Percentiles rank a stretch among this genome's conserved stretches.
These are phyloP conservation scores for Coelastrella sp. DNA, from an alignment of 139 green algal species.

Conservation along the genomic window DNA sequence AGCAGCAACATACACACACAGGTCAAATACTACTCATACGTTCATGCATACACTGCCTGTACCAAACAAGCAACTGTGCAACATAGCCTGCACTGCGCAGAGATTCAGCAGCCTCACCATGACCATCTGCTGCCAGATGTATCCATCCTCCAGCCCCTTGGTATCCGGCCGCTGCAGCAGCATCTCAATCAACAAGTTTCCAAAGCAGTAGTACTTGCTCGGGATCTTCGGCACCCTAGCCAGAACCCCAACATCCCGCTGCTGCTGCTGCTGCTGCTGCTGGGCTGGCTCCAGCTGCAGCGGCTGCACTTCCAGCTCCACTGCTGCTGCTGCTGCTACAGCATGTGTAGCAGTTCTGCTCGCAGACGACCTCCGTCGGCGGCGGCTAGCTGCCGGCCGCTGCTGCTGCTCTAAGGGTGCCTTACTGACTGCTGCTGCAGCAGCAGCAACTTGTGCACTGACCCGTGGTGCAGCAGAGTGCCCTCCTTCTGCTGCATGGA, in stretches of 20 bases:
- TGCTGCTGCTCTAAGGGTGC: background rate
- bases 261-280: slow-evolving; percentile 39
- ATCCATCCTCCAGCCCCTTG: slow-evolving; percentile 3
- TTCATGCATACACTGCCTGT: too few species aligned
- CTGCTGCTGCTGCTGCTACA: slow-evolving; percentile 1
- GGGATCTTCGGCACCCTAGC: background rate
- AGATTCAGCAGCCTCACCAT: slow-evolving; percentile 8
- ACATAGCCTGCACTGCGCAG: too few species aligned
- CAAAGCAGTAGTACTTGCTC: background rate
- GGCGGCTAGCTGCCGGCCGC: background rate
- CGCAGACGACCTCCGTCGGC: background rate
- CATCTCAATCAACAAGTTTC: slow-evolving; percentile 27
- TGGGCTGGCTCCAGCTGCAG: background rate
- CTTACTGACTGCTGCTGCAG: slow-evolving; percentile 2
- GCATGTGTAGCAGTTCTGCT: background rate
- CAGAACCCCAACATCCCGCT: slow-evolving; percentile 3
- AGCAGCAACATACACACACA: too few species aligned
- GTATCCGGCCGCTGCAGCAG: slow-evolving; percentile 31
- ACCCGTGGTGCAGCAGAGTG: background rate
- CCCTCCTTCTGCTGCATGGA: background rate
- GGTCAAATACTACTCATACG: too few species aligned
- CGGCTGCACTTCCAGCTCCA: background rate
- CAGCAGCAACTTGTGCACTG: background rate
- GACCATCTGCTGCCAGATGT: slow-evolving; percentile 34
- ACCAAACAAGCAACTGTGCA: too few species aligned